Conservation (phyloP, 176 grass and related monocot species). For the maize (Zea mays) region Zm-B73-REFERENCE-NAM-5.0 NC_050104.1:157811001-157811500, state of each 20-base stretch:
- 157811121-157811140: slow-evolving; percentile 90
- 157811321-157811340: slow-evolving; percentile 66
- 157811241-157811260: slow-evolving; percentile 1
- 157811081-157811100: slow-evolving; percentile 86
- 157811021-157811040: slow-evolving; percentile 73
- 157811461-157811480: slow-evolving; percentile 71
- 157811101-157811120: slow-evolving; percentile 90
- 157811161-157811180: slow-evolving; percentile 77
- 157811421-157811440: slow-evolving; percentile 80
- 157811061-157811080: slow-evolving; percentile 89
- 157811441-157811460: slow-evolving; percentile 75
- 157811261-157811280: too few species aligned
- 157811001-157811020: slow-evolving; percentile 89
- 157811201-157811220: slow-evolving; percentile 47
- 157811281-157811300: too few species aligned
- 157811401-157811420: slow-evolving; percentile 89
- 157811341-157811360: slow-evolving; percentile 37
- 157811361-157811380: slow-evolving; percentile 64
- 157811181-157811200: slow-evolving; percentile 66
- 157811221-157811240: too few species aligned
- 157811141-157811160: slow-evolving; percentile 64
- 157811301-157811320: slow-evolving; percentile 60
- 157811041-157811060: slow-evolving; percentile 61
- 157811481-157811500: slow-evolving; percentile 87
- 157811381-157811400: slow-evolving; percentile 66